These are phyloP conservation scores for Glomus cerebriforme DNA, from an alignment of 192 early-diverging fungal genomes.

Conservation along the genomic window DNA sequence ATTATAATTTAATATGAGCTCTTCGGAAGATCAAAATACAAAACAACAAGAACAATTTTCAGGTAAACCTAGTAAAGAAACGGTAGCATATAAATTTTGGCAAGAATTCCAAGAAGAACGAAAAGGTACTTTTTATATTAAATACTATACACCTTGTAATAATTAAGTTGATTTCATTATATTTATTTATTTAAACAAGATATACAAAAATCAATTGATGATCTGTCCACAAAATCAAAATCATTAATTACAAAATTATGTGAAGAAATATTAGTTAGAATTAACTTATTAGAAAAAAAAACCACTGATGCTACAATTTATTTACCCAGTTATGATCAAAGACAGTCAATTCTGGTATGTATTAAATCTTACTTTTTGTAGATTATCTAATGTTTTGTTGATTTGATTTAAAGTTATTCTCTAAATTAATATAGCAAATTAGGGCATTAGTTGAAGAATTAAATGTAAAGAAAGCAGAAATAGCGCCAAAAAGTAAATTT, in stretches of 20 bases:
- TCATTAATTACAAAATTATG: conserved; percentile 22
- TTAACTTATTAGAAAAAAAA: conserved; percentile 58
- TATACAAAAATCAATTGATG: not conserved
- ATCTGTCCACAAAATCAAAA: not conserved
- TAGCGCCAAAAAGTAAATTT: conserved; percentile 64
- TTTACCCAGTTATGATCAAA: conserved; percentile 71
- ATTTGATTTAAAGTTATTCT: conserved; percentile 1
- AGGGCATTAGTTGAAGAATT: conserved; percentile 46
- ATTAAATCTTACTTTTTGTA: not conserved
- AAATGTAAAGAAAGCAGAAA: conserved; percentile 38
- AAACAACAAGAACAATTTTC: not conserved
- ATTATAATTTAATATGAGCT: not conserved
- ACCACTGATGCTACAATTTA: conserved; percentile 63
- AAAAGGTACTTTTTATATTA: not conserved
- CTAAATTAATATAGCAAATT: conserved; percentile 46
- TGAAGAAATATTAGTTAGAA: conserved; percentile 47
- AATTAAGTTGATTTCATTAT: not conserved
- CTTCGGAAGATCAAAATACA: not conserved
- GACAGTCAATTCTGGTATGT: conserved; percentile 57
- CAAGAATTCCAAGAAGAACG: conserved; percentile 31
- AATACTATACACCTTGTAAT: no score
- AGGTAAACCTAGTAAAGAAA: conserved; percentile 16
- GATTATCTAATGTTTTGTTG: not conserved
- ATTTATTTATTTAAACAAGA: not conserved
- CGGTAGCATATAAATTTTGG: conserved; percentile 29